phyloP scores from a whole-genome alignment of 345 rosid genomes.

The Populus nigra region DNA sequence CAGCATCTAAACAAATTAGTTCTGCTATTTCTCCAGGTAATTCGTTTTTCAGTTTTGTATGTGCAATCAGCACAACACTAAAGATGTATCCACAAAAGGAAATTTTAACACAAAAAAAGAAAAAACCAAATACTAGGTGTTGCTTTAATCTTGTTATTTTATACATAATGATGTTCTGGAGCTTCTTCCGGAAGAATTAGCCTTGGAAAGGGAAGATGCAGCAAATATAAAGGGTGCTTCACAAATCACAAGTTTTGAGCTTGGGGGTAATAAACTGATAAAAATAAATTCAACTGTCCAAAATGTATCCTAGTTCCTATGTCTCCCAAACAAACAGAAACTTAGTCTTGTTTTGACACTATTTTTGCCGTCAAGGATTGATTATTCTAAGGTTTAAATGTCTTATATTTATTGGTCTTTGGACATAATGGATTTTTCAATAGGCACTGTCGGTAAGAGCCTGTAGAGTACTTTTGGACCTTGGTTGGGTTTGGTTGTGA shows the following conservation, averaged over 20 bases:
- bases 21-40: conserved; percentile 84
- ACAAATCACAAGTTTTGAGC: too few species aligned
- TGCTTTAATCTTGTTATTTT: background rate
- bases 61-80: background rate
- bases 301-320: too few species aligned
- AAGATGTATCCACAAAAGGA: background rate
- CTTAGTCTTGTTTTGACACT: too few species aligned
- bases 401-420: background rate
- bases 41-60: background rate
- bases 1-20: conserved; percentile 85
- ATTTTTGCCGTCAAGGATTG: too few species aligned
- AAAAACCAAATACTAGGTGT: too few species aligned
- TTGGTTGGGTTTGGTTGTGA: background rate
- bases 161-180: background rate
- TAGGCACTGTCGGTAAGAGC: background rate
- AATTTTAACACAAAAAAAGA: background rate
- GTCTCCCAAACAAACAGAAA: too few species aligned
- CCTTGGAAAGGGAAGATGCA: background rate
- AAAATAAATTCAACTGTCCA: too few species aligned
- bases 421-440: background rate
- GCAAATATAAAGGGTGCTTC: too few species aligned
- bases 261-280: too few species aligned
- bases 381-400: too few species aligned
- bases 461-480: background rate
- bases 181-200: background rate